Evolutionary conservation across 2,329 filamentous ascomycete genomes (phyloP).

Genomic region (Paecilomyces formosus): DNA sequence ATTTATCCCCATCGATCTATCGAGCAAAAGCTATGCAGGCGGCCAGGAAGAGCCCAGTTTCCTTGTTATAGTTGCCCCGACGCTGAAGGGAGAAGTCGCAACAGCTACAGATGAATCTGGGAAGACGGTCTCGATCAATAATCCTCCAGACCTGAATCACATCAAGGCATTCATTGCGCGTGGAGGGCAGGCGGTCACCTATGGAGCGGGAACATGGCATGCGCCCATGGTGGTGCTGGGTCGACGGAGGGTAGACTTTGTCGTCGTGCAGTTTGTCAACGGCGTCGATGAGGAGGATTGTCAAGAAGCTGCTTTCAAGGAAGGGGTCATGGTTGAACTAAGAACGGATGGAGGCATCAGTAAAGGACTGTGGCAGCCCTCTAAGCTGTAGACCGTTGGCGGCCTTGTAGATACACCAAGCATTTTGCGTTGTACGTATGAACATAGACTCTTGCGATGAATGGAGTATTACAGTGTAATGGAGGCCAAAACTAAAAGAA

Average conservation of each 20-base stretch:
- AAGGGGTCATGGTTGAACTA: slow-evolving; percentile 29
- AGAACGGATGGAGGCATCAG: slow-evolving; percentile 4
- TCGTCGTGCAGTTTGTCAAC: slow-evolving; percentile 84
- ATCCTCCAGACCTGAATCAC: slow-evolving; percentile 62
- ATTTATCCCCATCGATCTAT: slow-evolving; percentile 68
- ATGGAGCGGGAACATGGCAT: slow-evolving; percentile 89
- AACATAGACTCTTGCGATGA: too few species aligned
- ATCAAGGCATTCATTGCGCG: slow-evolving; percentile 72
- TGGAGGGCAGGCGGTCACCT: slow-evolving; percentile 78
- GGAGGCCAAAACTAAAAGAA: background rate
- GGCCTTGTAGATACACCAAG: too few species aligned
- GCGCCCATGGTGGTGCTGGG: slow-evolving; percentile 91
- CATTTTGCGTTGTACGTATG: too few species aligned
- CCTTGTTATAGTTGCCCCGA: slow-evolving; percentile 84
- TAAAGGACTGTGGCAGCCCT: background rate
- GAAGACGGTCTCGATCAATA: slow-evolving; percentile 28
- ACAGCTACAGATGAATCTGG: slow-evolving; percentile 21
- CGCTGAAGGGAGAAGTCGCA: slow-evolving; percentile 42
- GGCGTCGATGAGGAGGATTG: slow-evolving; percentile 78
- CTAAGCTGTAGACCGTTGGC: background rate
- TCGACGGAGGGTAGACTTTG: slow-evolving; percentile 64
- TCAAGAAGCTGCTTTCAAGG: slow-evolving; percentile 60
- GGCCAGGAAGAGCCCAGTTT: slow-evolving; percentile 43
- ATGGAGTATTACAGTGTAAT: too few species aligned
- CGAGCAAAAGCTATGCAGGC: slow-evolving; percentile 15